Percentiles rank a stretch among this genome's conserved stretches.
These are phyloP conservation scores for Blastocladiella britannica DNA, from an alignment of 192 early-diverging fungal species.

Conservation along the genomic window DNA sequence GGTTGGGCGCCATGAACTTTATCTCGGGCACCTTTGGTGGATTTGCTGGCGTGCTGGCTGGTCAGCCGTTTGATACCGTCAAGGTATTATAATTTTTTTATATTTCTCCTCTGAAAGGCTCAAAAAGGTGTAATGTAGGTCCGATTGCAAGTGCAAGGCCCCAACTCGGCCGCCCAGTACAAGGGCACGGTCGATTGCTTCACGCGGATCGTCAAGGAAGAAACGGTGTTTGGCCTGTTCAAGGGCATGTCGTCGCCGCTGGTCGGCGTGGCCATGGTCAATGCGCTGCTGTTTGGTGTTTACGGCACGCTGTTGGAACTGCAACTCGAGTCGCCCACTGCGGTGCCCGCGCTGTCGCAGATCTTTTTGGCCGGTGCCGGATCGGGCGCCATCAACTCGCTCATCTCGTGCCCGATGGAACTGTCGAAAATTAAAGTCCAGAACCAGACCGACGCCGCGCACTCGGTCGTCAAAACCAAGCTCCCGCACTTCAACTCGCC, in stretches of 20 bases:
- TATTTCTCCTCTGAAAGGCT: constrained; percentile 3
- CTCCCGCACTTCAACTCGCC: not conserved
- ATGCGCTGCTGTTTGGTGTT: constrained; percentile 65
- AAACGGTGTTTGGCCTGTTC: constrained; percentile 53
- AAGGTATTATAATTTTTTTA: too few species aligned
- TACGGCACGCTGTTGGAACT: constrained; percentile 42
- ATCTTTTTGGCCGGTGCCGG: constrained; percentile 73
- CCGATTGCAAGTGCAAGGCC: constrained; percentile 41
- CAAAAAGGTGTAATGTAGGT: constrained; percentile 19
- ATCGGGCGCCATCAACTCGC: constrained; percentile 57
- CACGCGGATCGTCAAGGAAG: constrained; percentile 56
- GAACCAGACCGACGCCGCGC: constrained; percentile 27
- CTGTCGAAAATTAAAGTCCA: constrained; percentile 85
- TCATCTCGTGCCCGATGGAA: constrained; percentile 80
- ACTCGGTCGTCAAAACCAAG: not conserved
- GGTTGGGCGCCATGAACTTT: not conserved
- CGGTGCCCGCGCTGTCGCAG: constrained; percentile 36
- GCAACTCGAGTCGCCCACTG: constrained; percentile 21
- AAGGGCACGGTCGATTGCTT: constrained; percentile 63
- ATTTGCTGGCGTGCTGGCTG: constrained; percentile 8
- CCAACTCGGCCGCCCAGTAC: constrained; percentile 19
- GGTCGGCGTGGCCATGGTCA: constrained; percentile 62
- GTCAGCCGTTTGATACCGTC: constrained; percentile 72
- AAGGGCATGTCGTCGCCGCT: constrained; percentile 73
- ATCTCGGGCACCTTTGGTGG: not conserved